Evolutionary conservation across 257 asterid genomes (phyloP).

Genomic region (Petunia axillaris): DNA sequence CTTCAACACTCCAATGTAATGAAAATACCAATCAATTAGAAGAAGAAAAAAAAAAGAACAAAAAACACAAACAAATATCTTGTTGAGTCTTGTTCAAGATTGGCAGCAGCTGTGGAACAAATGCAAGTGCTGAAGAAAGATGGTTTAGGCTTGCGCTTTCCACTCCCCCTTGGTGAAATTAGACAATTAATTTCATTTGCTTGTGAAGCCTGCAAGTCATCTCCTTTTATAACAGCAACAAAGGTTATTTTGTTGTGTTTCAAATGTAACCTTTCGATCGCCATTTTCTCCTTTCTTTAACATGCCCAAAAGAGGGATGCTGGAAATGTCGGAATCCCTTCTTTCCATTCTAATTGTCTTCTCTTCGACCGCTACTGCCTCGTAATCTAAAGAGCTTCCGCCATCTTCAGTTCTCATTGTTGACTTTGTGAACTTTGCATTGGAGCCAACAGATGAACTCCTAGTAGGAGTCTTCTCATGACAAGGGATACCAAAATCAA

Average conservation of each 20-base stretch:
- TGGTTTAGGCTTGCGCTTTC: slow-evolving; percentile 52
- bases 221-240: slow-evolving; percentile 24
- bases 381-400: slow-evolving; percentile 35
- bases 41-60: not conserved
- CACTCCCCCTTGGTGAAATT: slow-evolving; percentile 36
- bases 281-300: slow-evolving; percentile 32
- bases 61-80: slow-evolving; percentile 13
- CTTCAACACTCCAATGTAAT: not conserved
- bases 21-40: slow-evolving; percentile 17
- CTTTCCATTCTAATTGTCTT: slow-evolving; percentile 73
- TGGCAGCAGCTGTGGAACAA: slow-evolving; percentile 64
- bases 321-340: slow-evolving; percentile 52
- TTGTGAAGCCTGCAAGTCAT: slow-evolving; percentile 30
- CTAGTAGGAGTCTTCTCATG: slow-evolving; percentile 52
- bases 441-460: slow-evolving; percentile 54
- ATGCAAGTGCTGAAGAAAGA: slow-evolving; percentile 79
- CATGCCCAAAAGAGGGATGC: slow-evolving; percentile 33
- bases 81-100: slow-evolving; percentile 24
- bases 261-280: slow-evolving; percentile 11
- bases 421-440: slow-evolving; percentile 34
- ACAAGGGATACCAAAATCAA: slow-evolving; percentile 58
- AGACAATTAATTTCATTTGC: slow-evolving; percentile 30
- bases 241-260: slow-evolving; percentile 28
- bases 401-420: slow-evolving; percentile 31
- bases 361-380: slow-evolving; percentile 50